phyloP scores from a whole-genome alignment of 1,284 basidiomycete genomes.

The Cryptococcus jaspeensis region DNA sequence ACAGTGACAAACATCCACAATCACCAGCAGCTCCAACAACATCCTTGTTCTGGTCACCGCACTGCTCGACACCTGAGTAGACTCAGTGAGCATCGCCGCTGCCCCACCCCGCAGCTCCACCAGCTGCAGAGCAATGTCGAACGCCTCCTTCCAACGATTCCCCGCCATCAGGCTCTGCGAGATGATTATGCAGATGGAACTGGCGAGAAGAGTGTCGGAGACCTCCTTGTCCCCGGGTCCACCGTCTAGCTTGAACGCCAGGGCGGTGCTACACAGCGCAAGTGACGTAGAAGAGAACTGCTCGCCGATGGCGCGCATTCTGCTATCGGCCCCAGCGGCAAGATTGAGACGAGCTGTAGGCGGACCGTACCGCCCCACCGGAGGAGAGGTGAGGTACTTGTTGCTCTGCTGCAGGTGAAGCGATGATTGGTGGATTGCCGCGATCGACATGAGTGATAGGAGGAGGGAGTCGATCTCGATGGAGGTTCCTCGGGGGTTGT shows the following conservation, averaged over 20 bases:
- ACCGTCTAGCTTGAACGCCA: conserved; percentile 3
- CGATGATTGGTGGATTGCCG: conserved; percentile 19
- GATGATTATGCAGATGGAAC: conserved; percentile 17
- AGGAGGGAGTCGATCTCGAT: conserved; percentile 16
- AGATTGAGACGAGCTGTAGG: not conserved
- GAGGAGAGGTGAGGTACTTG: conserved; percentile 10
- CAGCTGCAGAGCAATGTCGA: conserved; percentile 5
- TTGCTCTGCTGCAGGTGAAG: conserved; percentile 13
- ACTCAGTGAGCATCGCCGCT: conserved; percentile 10
- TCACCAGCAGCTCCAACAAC: conserved; percentile 17
- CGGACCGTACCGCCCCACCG: conserved; percentile 11
- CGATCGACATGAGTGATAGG: conserved; percentile 20
- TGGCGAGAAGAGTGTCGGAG: conserved; percentile 12
- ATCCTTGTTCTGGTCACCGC: conserved; percentile 6
- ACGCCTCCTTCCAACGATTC: conserved; percentile 14
- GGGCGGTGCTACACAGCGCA: conserved; percentile 4
- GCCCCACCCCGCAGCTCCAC: conserved; percentile 15
- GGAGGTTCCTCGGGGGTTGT: conserved; percentile 15
- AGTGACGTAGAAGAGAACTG: conserved; percentile 8
- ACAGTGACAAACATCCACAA: conserved; percentile 19
- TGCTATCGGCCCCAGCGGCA: not conserved
- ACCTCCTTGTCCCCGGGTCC: not conserved
- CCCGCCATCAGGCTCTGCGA: conserved; percentile 11
- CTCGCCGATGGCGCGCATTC: conserved; percentile 7
- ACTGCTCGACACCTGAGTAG: not conserved